phyloP scores from a whole-genome alignment of 495 filamentous ascomycete genomes.

The Aspergillus sclerotioniger region DNA sequence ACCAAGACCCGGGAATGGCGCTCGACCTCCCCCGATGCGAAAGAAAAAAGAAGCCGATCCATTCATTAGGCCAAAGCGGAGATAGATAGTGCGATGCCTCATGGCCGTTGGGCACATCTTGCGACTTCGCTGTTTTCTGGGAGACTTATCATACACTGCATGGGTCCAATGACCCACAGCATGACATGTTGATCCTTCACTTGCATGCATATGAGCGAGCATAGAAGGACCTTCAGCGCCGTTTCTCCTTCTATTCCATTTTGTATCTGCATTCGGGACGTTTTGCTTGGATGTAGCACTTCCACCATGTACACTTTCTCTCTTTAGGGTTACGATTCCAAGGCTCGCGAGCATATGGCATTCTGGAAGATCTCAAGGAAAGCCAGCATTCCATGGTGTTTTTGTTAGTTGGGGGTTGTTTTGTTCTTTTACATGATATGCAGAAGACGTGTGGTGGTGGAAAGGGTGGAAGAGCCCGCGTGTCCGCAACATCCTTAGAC shows the following conservation, averaged over 20 bases:
- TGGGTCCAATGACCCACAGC: constrained; percentile 5
- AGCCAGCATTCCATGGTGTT: background rate
- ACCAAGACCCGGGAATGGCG: constrained; percentile 21
- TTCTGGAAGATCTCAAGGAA: background rate
- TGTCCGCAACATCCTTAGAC: background rate
- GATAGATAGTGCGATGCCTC: constrained; percentile 15
- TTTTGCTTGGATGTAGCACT: background rate
- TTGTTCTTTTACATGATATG: background rate
- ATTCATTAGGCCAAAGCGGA: constrained; percentile 52
- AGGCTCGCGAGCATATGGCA: background rate
- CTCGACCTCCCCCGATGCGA: constrained; percentile 37
- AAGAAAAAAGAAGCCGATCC: constrained; percentile 51
- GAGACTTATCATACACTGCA: background rate
- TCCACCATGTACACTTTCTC: background rate
- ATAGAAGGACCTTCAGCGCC: background rate
- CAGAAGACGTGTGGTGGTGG: background rate
- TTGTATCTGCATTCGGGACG: background rate
- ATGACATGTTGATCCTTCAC: background rate
- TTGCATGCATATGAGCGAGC: constrained; percentile 13
- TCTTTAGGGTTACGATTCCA: background rate
- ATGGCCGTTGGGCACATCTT: background rate
- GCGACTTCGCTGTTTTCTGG: background rate
- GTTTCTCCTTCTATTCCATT: constrained; percentile 3
- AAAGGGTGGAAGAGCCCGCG: background rate
- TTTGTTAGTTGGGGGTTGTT: background rate